Evolutionary conservation across 2,329 filamentous ascomycete genomes (phyloP).

Genomic region (Epichloe uncinata): DNA sequence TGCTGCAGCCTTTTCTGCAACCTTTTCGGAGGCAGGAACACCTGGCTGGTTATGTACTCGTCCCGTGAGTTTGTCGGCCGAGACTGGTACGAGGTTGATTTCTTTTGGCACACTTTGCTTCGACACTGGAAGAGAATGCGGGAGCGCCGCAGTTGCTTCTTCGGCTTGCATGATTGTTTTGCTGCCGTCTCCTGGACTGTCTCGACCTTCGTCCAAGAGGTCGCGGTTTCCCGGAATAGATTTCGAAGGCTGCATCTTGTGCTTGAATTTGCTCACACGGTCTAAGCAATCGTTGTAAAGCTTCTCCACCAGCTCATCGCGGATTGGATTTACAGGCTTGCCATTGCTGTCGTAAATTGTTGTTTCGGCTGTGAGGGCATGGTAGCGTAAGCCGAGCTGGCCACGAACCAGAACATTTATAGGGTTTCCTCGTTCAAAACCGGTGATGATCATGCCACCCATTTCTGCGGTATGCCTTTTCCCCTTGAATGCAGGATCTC

Average conservation of each 20-base stretch:
- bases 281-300: constrained; percentile 93
- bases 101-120: constrained; percentile 40
- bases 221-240: constrained; percentile 73
- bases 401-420: constrained; percentile 82
- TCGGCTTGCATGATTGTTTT: constrained; percentile 61
- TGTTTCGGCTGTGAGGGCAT: constrained; percentile 64
- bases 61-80: constrained; percentile 57
- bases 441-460: constrained; percentile 96
- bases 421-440: constrained; percentile 90
- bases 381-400: constrained; percentile 77
- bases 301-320: constrained; percentile 75
- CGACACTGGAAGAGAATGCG: constrained; percentile 37
- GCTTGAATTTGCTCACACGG: constrained; percentile 79
- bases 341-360: constrained; percentile 83
- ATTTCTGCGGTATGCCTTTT: constrained; percentile 77
- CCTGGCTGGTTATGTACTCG: constrained; percentile 59
- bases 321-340: constrained; percentile 59
- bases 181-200: constrained; percentile 55
- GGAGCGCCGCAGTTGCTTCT: constrained; percentile 51
- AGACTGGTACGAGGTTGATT: constrained; percentile 47
- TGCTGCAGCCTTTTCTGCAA: constrained; percentile 59
- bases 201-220: constrained; percentile 69
- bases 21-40: constrained; percentile 54
- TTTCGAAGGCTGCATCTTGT: constrained; percentile 55
- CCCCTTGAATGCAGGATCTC: constrained; percentile 39